These are phyloP conservation scores for Ogataea pilisensis DNA, from an alignment of 805 yeast genomes.

Conservation along the genomic window DNA sequence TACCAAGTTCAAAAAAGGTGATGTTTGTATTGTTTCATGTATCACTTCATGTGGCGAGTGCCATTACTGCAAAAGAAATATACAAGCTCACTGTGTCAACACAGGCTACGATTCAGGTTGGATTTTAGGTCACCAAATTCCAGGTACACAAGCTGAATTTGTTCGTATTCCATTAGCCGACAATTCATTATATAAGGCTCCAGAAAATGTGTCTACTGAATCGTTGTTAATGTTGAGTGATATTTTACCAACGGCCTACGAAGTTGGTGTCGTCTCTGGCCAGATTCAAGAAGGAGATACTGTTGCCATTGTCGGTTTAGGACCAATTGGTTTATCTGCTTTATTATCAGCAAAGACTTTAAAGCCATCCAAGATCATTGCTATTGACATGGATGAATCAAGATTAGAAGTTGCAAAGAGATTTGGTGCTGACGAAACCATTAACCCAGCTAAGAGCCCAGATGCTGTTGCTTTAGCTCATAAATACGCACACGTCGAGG, in stretches of 20 bases:
- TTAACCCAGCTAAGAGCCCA: slow-evolving; percentile 49
- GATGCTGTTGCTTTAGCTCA: slow-evolving; percentile 36
- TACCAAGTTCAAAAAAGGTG: slow-evolving; percentile 47
- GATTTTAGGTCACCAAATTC: slow-evolving; percentile 52
- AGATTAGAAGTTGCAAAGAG: slow-evolving; percentile 54
- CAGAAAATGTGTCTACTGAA: slow-evolving; percentile 34
- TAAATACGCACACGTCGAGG: slow-evolving; percentile 25
- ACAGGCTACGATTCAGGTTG: slow-evolving; percentile 41
- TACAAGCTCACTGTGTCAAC: slow-evolving; percentile 58
- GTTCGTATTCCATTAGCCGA: slow-evolving; percentile 52
- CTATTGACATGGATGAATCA: slow-evolving; percentile 56
- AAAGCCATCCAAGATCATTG: slow-evolving; percentile 52
- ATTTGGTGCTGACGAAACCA: slow-evolving; percentile 56
- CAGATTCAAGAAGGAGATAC: slow-evolving; percentile 49
- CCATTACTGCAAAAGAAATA: slow-evolving; percentile 48
- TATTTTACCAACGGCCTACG: slow-evolving; percentile 65
- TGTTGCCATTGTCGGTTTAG: slow-evolving; percentile 64
- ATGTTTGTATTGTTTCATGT: slow-evolving; percentile 60
- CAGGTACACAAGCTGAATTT: slow-evolving; percentile 66
- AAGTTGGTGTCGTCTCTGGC: slow-evolving; percentile 59
- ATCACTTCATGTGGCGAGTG: slow-evolving; percentile 60
- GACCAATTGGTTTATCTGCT: slow-evolving; percentile 66
- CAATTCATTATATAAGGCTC: slow-evolving; percentile 33
- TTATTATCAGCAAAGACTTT: slow-evolving; percentile 49
- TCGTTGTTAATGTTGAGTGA: slow-evolving; percentile 58